Evolutionary conservation across 805 yeast genomes (phyloP), one percentile per base, ranked within the genome.

Genomic region (Priceomyces melissophilus): DNA sequence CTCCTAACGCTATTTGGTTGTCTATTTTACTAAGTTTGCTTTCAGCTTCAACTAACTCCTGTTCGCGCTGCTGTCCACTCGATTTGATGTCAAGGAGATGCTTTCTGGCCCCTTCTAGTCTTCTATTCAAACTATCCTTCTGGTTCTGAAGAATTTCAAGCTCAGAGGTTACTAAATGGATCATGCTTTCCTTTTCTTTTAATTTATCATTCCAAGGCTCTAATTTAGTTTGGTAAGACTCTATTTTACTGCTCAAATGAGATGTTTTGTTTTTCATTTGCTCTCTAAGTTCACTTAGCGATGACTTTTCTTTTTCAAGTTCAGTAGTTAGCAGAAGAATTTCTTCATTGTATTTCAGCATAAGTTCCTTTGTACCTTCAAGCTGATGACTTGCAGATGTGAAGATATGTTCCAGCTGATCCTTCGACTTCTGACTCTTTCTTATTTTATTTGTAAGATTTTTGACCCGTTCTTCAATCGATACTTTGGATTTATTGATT

Each of bases 121-220:
- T 81, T 11, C 63, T 57, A 9, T 68, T 64, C 1, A 74, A 55
- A 12, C 71, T 70, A 0, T 57, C 55, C 35, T 70, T 65, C 43
- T 79, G 76, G 12, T 71, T 75, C 15, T 64, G 54, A 7, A 84
- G 53, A 58, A 87, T 72, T 16, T 78, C 77, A n/a, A 87, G 71
- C 44, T 82, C 79, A 6, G 87, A 77, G 38, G 76, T 71, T 3
- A 81, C 76, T n/a, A 87, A 73, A 38, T 81, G 76, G 6, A 84
- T 74, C 35, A 80, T 79, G 10, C 84, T 75, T 41, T 79, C 79
- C 42, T 82, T 81, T 11, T 75, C 73, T 44, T 76, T 81, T 25
- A 89, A 64, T 47, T 79, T 75, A 20, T 76, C 82, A 44, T 79
- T 79, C 90, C 95, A 88, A 0, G 98, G 99, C 49, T 86, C 90